Evolutionary conservation across 2,329 filamentous ascomycete species (phyloP).

Genomic region (Hymenoscyphus albidus): DNA sequence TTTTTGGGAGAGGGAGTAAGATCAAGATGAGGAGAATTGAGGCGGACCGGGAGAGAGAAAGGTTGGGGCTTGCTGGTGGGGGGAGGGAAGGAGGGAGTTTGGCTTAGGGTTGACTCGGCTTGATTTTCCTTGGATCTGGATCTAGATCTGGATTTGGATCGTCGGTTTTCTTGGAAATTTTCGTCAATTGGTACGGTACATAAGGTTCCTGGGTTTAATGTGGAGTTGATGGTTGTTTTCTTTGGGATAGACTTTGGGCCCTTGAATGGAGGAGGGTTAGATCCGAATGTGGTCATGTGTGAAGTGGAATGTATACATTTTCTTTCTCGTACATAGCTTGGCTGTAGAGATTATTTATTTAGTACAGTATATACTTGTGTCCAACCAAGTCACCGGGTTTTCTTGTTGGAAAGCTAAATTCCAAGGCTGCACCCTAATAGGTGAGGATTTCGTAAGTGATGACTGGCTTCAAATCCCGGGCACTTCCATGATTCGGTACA

Average conservation of each 20-base stretch:
- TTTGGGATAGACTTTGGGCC: not conserved
- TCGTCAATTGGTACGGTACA: not conserved
- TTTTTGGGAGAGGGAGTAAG: slow-evolving; percentile 59
- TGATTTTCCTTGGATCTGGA: not conserved
- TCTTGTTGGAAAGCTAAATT: no score
- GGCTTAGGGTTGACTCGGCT: not conserved
- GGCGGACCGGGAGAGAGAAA: slow-evolving; percentile 28
- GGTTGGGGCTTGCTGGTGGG: slow-evolving; percentile 16
- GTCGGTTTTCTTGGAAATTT: not conserved
- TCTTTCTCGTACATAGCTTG: not conserved
- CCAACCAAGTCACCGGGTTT: no score
- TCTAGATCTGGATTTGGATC: not conserved
- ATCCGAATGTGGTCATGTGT: not conserved
- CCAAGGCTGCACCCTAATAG: no score
- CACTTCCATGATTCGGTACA: no score
- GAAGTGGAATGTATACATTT: not conserved
- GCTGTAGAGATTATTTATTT: not conserved
- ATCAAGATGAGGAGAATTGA: slow-evolving; percentile 49
- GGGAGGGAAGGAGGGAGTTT: not conserved
- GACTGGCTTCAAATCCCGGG: no score
- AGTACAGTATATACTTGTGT: no score
- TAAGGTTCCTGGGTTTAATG: not conserved
- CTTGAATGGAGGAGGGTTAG: no score
- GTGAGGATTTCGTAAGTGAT: no score
- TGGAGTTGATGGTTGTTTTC: not conserved